Evolutionary conservation across 345 rosid genomes (phyloP).

Genomic region (Psidium friedrichsthalianum): DNA sequence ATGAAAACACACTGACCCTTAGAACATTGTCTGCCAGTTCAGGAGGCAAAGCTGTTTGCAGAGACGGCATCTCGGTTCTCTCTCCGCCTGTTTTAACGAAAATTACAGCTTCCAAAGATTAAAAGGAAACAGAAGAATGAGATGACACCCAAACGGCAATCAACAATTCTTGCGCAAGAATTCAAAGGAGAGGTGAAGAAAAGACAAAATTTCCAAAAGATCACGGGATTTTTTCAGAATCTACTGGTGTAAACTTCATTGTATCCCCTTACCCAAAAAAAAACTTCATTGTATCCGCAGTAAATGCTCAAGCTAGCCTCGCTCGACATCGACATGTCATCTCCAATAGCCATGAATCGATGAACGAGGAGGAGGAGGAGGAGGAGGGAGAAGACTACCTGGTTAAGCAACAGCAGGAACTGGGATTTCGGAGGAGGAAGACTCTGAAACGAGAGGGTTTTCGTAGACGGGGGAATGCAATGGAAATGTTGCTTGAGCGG

Average conservation of each 20-base stretch:
- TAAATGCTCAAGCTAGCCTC: background rate
- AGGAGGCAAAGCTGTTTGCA: constrained; percentile 83
- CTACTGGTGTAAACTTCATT: background rate
- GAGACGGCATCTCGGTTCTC: constrained; percentile 50
- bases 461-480: background rate
- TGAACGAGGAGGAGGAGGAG: background rate
- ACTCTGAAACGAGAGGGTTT: background rate
- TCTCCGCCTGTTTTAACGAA: background rate
- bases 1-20: constrained; percentile 28
- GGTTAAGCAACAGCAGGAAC: background rate
- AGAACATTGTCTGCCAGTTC: constrained; percentile 84
- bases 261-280: no score
- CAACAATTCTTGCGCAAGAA: background rate
- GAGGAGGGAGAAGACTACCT: background rate
- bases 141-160: background rate
- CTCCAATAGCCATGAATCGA: background rate
- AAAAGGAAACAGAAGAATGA: background rate
- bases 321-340: background rate
- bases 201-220: background rate
- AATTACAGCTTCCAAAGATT: background rate
- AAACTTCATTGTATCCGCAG: background rate
- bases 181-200: background rate
- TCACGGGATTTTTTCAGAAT: background rate
- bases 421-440: background rate
- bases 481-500: background rate